Evolutionary conservation across 225 moss, liverwort and hornwort genomes (phyloP).

Genomic region (Pseudisothecium myosuroides): DNA sequence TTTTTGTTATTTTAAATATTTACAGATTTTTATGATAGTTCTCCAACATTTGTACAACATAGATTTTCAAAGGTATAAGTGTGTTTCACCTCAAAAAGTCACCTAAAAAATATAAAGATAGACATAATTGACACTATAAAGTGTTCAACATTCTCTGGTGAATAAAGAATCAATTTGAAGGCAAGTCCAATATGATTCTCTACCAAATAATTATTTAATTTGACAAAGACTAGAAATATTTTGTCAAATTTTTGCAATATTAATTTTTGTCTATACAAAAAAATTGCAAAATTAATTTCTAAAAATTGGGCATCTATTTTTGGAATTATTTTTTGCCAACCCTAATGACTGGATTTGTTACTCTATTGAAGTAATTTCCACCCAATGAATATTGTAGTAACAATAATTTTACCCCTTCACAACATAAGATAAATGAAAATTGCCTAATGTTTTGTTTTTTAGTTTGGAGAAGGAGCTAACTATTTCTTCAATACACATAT

Average conservation of each 20-base stretch:
- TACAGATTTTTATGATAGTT: too few relatives aligned
- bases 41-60: background rate
- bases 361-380: background rate
- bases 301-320: background rate
- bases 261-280: too few relatives aligned
- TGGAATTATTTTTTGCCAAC: background rate
- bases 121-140: background rate
- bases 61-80: background rate
- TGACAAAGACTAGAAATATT: accelerated
- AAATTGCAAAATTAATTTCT: too few relatives aligned
- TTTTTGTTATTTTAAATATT: background rate
- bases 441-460: too few relatives aligned
- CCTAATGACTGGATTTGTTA: accelerated
- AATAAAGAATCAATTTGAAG: background rate
- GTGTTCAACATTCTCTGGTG: accelerated
- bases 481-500: too few relatives aligned
- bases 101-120: background rate
- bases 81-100: background rate
- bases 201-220: background rate
- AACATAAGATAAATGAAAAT: too few relatives aligned
- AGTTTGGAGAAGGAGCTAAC: too few relatives aligned
- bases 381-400: too few relatives aligned
- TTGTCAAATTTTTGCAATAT: background rate
- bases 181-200: background rate
- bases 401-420: too few relatives aligned